A percentile compares a stretch with the other conserved stretches of the same genome.
phyloP scores from a whole-genome alignment of 2,329 filamentous ascomycete species.

The Xylariomycetidae sp. region DNA sequence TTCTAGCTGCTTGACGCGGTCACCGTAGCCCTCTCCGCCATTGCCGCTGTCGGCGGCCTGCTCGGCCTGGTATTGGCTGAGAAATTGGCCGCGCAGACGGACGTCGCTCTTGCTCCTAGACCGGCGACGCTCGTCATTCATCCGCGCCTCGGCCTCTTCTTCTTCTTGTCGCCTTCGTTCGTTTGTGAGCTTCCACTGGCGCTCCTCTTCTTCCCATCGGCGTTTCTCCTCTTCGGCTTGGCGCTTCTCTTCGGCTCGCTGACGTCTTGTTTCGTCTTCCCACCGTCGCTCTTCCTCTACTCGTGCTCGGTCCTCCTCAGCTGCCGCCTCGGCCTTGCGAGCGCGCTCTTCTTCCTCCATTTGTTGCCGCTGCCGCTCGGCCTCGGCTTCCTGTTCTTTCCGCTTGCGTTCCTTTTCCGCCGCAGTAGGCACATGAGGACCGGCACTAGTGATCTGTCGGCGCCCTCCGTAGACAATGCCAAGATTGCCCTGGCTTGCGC shows the following conservation, averaged over 20 bases:
- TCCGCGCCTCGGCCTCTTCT: constrained; percentile 59
- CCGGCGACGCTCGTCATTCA: constrained; percentile 61
- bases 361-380: constrained; percentile 50
- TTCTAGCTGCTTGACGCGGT: constrained; percentile 75
- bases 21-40: constrained; percentile 46
- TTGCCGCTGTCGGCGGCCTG: constrained; percentile 58
- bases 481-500: constrained; percentile 90
- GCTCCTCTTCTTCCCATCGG: constrained; percentile 73
- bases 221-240: constrained; percentile 62
- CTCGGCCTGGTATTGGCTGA: constrained; percentile 80
- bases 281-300: constrained; percentile 60
- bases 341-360: constrained; percentile 47
- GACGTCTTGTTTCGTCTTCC: constrained; percentile 57
- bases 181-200: constrained; percentile 71
- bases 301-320: constrained; percentile 56
- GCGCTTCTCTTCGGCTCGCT: constrained; percentile 55
- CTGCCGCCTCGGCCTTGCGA: constrained; percentile 39
- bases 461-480: constrained; percentile 88
- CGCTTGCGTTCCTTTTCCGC: constrained; percentile 75
- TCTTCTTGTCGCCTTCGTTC: constrained; percentile 67
- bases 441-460: constrained; percentile 82
- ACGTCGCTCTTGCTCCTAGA: constrained; percentile 57
- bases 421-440: constrained; percentile 71
- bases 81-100: constrained; percentile 72
- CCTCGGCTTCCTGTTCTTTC: constrained; percentile 51